These are phyloP conservation scores for Podaxis rugospora DNA, from an alignment of 768 basidiomycete species.

Conservation along the genomic window DNA sequence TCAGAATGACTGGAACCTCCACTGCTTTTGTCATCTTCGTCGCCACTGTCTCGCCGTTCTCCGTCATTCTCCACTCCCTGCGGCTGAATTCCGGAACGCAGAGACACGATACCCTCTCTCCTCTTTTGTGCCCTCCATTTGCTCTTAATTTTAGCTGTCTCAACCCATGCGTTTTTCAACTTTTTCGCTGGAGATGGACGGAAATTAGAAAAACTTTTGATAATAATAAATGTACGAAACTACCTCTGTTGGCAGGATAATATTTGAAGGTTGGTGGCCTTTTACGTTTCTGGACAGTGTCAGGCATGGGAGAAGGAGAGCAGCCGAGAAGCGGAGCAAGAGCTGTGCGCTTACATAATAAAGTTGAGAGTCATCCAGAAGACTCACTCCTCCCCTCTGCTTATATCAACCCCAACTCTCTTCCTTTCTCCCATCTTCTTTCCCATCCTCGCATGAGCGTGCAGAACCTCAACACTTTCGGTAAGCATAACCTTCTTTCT, in stretches of 20 bases:
- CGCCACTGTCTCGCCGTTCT: conserved; percentile 14
- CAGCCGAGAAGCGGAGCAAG: conserved; percentile 10
- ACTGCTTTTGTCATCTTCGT: conserved; percentile 16
- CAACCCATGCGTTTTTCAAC: conserved; percentile 78
- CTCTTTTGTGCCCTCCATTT: conserved; percentile 75
- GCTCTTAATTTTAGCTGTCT: conserved; percentile 69
- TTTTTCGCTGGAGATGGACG: conserved; percentile 55
- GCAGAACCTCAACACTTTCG: conserved; percentile 84
- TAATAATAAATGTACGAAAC: not conserved
- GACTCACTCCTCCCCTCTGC: conserved; percentile 20
- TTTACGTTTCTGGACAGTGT: conserved; percentile 38
- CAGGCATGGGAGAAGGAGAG: conserved; percentile 20
- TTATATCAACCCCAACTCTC: conserved; percentile 26
- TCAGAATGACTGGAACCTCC: conserved; percentile 7
- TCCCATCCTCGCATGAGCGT: conserved; percentile 84
- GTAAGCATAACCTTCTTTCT: conserved; percentile 35
- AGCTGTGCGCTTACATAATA: conserved; percentile 23
- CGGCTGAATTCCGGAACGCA: conserved; percentile 16
- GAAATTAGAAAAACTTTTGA: not conserved
- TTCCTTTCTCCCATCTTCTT: conserved; percentile 33
- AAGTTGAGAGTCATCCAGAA: conserved; percentile 13
- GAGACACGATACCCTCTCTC: conserved; percentile 28
- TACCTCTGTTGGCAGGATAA: conserved; percentile 60
- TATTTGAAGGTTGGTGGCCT: conserved; percentile 70
- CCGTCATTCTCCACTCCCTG: conserved; percentile 13